Evolutionary conservation across 352 stramenopile species (phyloP).

Genomic region (Phytophthora syringae): DNA sequence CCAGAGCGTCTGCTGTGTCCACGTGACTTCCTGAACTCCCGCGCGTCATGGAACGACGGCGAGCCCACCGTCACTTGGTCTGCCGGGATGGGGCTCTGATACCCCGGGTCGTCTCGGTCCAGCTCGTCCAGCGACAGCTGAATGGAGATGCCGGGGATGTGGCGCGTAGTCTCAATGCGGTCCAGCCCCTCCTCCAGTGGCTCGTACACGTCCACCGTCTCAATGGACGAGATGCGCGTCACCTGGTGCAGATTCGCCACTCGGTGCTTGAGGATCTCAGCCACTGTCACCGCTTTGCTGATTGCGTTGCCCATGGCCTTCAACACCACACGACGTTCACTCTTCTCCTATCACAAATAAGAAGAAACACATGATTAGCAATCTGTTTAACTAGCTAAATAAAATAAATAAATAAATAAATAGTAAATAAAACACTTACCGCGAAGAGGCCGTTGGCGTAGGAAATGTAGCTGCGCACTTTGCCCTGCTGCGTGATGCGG

Average conservation of each 20-base stretch:
- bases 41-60: constrained; percentile 40
- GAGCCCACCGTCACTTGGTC: constrained; percentile 54
- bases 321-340: constrained; percentile 64
- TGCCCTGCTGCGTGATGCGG: constrained; percentile 84
- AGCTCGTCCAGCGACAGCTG: constrained; percentile 71
- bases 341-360: constrained; percentile 60
- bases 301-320: constrained; percentile 89
- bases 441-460: constrained; percentile 79
- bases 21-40: constrained; percentile 40
- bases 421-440: constrained; percentile 45
- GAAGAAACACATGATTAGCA: constrained; percentile 5
- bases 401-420: constrained; percentile 2
- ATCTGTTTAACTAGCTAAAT: too few relatives aligned
- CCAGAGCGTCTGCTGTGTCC: constrained; percentile 29
- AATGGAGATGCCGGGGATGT: constrained; percentile 82
- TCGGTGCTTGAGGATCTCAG: constrained; percentile 85
- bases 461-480: constrained; percentile 83
- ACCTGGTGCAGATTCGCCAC: constrained; percentile 77
- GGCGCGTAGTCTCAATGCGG: constrained; percentile 71
- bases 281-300: constrained; percentile 85
- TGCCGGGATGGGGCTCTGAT: constrained; percentile 74
- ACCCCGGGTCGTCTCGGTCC: constrained; percentile 63
- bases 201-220: constrained; percentile 86
- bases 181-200: constrained; percentile 87
- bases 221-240: constrained; percentile 80